These are phyloP conservation scores for Torrubiella hemipterigena DNA, from an alignment of 2,329 filamentous ascomycete species.

Conservation along the genomic window DNA sequence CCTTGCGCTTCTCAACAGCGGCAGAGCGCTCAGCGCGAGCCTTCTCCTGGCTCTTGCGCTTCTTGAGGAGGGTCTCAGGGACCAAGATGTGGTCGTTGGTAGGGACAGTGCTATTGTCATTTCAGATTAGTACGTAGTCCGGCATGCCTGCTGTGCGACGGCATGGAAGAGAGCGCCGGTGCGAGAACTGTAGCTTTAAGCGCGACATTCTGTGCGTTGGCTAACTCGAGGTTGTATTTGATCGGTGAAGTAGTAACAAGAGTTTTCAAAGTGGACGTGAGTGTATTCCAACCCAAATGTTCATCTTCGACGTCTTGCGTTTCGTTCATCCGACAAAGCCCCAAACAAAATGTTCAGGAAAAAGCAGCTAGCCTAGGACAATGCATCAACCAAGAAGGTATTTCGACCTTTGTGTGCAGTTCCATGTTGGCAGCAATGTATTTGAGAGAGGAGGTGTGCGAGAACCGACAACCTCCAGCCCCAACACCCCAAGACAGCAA, in stretches of 20 bases:
- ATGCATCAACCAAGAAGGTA: not conserved
- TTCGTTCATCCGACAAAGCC: conserved; percentile 69
- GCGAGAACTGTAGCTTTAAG: conserved; percentile 86
- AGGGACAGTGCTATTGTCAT: conserved; percentile 62
- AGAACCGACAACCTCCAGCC: conserved; percentile 48
- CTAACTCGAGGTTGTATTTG: conserved; percentile 73
- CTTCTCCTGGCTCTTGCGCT: conserved; percentile 99
- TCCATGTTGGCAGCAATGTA: conserved; percentile 44
- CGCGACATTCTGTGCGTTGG: conserved; percentile 85
- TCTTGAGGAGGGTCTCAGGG: conserved; percentile 99
- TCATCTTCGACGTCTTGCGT: conserved; percentile 1
- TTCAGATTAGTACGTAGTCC: conserved; percentile 74
- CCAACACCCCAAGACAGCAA: conserved; percentile 60
- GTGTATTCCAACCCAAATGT: too few species aligned
- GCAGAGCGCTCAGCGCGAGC: conserved; percentile 79
- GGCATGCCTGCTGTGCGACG: conserved; percentile 35
- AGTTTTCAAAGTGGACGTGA: too few species aligned
- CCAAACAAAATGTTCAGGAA: conserved; percentile 31
- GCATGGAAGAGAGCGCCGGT: conserved; percentile 63
- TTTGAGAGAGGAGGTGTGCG: conserved; percentile 62
- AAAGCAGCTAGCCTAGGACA: conserved; percentile 22
- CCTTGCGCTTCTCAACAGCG: conserved; percentile 76
- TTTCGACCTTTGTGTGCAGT: too few species aligned
- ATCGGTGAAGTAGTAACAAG: conserved; percentile 69
- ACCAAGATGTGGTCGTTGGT: conserved; percentile 93